Conservation (phyloP, 2,329 filamentous ascomycete genomes). For the Colletotrichum graminicola region DNA sequence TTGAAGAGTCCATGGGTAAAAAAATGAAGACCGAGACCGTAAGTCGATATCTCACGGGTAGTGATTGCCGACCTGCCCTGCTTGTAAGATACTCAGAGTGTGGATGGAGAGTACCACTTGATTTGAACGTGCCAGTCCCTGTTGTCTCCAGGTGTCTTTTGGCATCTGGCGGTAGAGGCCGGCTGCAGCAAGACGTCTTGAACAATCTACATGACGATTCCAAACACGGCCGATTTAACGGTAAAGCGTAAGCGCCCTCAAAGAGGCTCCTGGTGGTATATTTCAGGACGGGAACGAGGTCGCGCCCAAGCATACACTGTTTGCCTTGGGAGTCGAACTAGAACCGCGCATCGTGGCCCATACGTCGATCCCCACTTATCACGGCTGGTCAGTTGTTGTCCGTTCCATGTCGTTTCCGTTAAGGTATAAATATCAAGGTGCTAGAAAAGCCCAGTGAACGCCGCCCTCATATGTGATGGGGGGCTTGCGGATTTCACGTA, state of each 20-base stretch:
- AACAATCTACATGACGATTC: too few species aligned
- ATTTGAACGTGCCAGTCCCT: neutral
- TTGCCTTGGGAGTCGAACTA: neutral
- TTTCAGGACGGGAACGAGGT: neutral
- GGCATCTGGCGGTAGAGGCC: neutral
- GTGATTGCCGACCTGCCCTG: slow-evolving; percentile 18
- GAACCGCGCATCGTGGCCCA: slow-evolving; percentile 5
- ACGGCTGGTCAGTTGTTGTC: neutral
- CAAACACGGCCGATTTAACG: slow-evolving; percentile 47
- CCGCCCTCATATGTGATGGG: neutral
- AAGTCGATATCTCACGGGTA: slow-evolving; percentile 26
- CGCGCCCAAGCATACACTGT: neutral
- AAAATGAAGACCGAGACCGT: slow-evolving; percentile 1
- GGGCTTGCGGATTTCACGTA: neutral
- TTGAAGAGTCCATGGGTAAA: slow-evolving; percentile 23
- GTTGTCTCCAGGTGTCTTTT: neutral
- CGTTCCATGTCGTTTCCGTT: too few species aligned
- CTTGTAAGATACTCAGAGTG: slow-evolving; percentile 19
- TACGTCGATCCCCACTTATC: neutral
- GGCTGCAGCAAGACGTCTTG: slow-evolving; percentile 47
- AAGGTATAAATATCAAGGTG: neutral
- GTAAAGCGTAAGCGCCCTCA: slow-evolving; percentile 25
- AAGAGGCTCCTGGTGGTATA: neutral
- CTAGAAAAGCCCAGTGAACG: neutral
- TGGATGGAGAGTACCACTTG: slow-evolving; percentile 4